phyloP scores from a whole-genome alignment of 768 basidiomycete species.

The Suillus alpinus region DNA sequence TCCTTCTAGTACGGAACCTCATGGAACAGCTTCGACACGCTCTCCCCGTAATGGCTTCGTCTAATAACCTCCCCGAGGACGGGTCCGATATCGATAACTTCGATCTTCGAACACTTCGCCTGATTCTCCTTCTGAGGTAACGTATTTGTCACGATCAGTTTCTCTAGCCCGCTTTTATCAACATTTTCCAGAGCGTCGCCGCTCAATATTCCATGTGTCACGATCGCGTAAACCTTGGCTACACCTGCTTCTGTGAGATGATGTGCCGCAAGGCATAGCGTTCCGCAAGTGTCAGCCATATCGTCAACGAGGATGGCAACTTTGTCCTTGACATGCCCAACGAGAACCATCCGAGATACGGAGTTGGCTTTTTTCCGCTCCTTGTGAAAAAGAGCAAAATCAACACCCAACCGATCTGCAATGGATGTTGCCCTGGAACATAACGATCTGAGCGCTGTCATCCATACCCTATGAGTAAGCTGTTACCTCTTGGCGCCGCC shows the following conservation, averaged over 20 bases:
- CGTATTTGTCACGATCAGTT: slow-evolving; percentile 98
- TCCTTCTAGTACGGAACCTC: slow-evolving; percentile 76
- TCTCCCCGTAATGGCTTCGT: slow-evolving; percentile 96
- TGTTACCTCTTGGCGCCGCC: slow-evolving; percentile 94
- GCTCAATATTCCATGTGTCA: slow-evolving; percentile 94
- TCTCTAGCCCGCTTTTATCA: slow-evolving; percentile 73
- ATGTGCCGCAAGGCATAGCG: slow-evolving; percentile 85
- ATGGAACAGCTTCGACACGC: slow-evolving; percentile 84
- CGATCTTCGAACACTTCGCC: slow-evolving; percentile 71
- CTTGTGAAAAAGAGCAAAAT: slow-evolving; percentile 99
- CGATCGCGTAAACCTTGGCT: slow-evolving; percentile 81
- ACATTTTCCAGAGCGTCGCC: slow-evolving; percentile 82
- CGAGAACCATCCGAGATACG: slow-evolving; percentile 92
- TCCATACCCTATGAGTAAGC: not conserved
- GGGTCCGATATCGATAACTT: slow-evolving; percentile 91
- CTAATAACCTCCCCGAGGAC: slow-evolving; percentile 96
- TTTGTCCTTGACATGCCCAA: slow-evolving; percentile 91
- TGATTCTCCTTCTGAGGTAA: slow-evolving; percentile 85
- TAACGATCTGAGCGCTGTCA: slow-evolving; percentile 13
- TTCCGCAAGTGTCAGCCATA: slow-evolving; percentile 97
- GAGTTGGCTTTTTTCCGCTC: slow-evolving; percentile 97
- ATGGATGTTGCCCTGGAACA: slow-evolving; percentile 86
- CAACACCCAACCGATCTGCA: slow-evolving; percentile 92
- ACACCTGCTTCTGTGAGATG: slow-evolving; percentile 91
- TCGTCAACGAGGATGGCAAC: slow-evolving; percentile 95